These are phyloP conservation scores for Pythium sp. DNA, from an alignment of 352 stramenopile species.

Conservation along the genomic window DNA sequence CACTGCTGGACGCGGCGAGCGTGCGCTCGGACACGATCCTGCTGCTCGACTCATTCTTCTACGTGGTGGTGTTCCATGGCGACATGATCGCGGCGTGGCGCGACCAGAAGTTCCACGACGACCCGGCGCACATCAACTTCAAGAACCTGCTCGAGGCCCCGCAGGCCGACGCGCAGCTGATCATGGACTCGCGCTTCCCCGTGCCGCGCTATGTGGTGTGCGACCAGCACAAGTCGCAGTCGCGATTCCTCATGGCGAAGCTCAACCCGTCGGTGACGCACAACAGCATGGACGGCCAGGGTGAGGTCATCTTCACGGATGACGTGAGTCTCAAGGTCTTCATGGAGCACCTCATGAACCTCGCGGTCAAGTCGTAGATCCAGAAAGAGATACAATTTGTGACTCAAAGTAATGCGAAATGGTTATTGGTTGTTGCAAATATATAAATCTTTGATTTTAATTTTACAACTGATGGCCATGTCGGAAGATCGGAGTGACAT, in stretches of 20 bases:
- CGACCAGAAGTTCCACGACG: slow-evolving; percentile 95
- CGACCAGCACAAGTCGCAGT: slow-evolving; percentile 99
- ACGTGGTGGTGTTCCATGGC: slow-evolving; percentile 99
- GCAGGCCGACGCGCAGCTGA: slow-evolving; percentile 97
- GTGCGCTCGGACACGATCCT: slow-evolving; percentile 98
- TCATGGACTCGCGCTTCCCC: slow-evolving; percentile 99
- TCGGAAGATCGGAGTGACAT: neutral
- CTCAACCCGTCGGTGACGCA: slow-evolving; percentile 98
- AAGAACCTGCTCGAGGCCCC: slow-evolving; percentile 97
- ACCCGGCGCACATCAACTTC: slow-evolving; percentile 97
- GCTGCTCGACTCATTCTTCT: slow-evolving; percentile 99
- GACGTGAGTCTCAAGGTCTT: slow-evolving; percentile 99
- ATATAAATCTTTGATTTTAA: neutral
- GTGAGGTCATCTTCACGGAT: slow-evolving; percentile 98
- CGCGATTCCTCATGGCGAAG: slow-evolving; percentile 99
- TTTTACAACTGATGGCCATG: neutral
- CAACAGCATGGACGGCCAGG: slow-evolving; percentile 93
- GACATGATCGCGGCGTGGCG: slow-evolving; percentile 99
- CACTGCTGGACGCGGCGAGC: slow-evolving; percentile 87
- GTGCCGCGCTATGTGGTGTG: slow-evolving; percentile 99
- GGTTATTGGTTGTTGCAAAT: neutral
- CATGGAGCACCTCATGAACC: slow-evolving; percentile 98
- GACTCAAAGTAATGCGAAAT: neutral
- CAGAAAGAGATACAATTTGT: neutral
- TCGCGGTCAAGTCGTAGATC: slow-evolving; percentile 80